phyloP scores from a whole-genome alignment of 495 filamentous ascomycete genomes.

The Hypoxylon intermedium region DNA sequence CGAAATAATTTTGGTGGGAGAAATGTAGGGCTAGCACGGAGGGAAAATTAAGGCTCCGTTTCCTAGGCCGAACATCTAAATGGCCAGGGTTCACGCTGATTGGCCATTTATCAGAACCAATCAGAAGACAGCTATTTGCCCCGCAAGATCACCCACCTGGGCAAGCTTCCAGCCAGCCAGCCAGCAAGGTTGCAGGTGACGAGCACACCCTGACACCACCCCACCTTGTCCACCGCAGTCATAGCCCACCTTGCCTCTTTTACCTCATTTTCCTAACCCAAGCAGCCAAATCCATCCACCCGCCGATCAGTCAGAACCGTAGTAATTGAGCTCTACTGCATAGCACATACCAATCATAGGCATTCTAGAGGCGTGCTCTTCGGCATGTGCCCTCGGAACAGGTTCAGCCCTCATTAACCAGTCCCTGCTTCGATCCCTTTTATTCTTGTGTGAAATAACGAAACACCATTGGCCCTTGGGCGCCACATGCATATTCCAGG shows the following conservation, averaged over 20 bases:
- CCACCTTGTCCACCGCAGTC: too few species aligned
- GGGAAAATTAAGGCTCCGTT: slow-evolving; percentile 44
- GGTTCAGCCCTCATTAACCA: slow-evolving; percentile 11
- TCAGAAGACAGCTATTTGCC: slow-evolving; percentile 17
- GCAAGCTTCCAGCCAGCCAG: too few species aligned
- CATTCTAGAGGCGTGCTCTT: neutral
- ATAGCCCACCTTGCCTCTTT: slow-evolving; percentile 5
- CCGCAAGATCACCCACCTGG: slow-evolving; percentile 10
- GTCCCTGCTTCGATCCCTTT: slow-evolving; percentile 15
- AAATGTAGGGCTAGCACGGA: slow-evolving; percentile 45
- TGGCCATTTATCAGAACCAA: slow-evolving; percentile 31
- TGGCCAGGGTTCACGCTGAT: too few species aligned
- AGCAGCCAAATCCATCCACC: too few species aligned
- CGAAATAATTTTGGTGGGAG: slow-evolving; percentile 47
- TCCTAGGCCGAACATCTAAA: neutral
- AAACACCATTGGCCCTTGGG: slow-evolving; percentile 21
- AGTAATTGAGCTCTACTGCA: slow-evolving; percentile 14
- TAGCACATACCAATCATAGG: slow-evolving; percentile 18
- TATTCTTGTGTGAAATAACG: slow-evolving; percentile 15
- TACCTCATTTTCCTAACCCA: slow-evolving; percentile 7
- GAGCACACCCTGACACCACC: too few species aligned
- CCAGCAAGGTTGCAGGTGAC: too few species aligned
- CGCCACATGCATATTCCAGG: slow-evolving; percentile 24
- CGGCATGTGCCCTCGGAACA: neutral
- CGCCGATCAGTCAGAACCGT: neutral